Conservation (phyloP, 2,329 filamentous ascomycete genomes). For the Penicillium vulpinum region DNA sequence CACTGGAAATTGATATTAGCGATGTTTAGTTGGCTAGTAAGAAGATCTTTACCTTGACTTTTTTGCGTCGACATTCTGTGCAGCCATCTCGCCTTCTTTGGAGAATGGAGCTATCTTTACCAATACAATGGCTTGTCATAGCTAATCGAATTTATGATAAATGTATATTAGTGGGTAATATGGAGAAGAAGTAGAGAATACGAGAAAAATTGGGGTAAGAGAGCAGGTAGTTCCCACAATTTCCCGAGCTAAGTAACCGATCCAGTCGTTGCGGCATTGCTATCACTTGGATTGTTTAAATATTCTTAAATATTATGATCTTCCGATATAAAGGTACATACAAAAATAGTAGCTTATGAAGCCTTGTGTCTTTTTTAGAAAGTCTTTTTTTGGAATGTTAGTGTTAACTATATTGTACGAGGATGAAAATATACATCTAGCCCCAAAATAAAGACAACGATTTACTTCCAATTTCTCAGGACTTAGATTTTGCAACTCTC, state of each 20-base stretch:
- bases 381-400: no score
- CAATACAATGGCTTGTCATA: background rate
- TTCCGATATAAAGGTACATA: background rate
- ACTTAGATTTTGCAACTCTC: no score
- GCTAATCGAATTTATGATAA: background rate
- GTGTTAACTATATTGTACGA: no score
- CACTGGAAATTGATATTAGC: constrained; percentile 19
- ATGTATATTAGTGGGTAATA: background rate
- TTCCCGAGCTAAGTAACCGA: background rate
- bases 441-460: no score
- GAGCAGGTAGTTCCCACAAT: background rate
- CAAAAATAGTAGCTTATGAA: no score
- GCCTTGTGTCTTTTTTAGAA: no score
- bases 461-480: no score
- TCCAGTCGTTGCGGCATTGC: background rate
- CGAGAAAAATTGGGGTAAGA: background rate
- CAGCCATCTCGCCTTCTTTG: constrained; percentile 34
- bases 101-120: background rate
- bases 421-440: no score
- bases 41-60: constrained; percentile 26
- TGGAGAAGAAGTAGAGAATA: background rate
- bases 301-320: background rate
- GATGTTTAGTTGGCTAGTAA: background rate
- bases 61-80: constrained; percentile 32
- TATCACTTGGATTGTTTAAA: background rate